Conservation (phyloP, 2,329 filamentous ascomycete genomes). For the Sporothrix globosa region DNA sequence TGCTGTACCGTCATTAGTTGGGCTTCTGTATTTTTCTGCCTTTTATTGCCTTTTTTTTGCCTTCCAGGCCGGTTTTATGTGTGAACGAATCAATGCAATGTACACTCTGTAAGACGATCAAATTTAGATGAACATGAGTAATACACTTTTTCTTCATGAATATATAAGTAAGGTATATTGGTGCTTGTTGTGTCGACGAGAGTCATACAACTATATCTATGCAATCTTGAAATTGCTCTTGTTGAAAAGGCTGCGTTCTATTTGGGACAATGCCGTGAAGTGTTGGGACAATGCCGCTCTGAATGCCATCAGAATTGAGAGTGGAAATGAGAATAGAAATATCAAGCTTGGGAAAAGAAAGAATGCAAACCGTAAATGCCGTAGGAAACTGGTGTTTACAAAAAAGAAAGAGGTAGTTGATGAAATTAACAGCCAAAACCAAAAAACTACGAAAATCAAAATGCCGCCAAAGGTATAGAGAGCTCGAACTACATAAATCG, state of each 20-base stretch:
- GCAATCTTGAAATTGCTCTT: not conserved
- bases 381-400: not conserved
- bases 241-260: not conserved
- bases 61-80: not conserved
- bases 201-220: not conserved
- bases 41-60: not conserved
- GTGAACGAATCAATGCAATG: conserved; percentile 16
- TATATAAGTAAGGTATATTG: no score
- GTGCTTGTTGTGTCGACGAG: not conserved
- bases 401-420: not conserved
- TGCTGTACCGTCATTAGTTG: no score
- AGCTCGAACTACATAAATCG: not conserved
- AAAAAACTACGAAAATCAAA: not conserved
- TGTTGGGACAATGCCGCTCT: not conserved
- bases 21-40: not conserved
- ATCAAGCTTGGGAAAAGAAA: not conserved
- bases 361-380: conserved; percentile 11
- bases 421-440: not conserved
- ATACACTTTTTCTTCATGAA: not conserved
- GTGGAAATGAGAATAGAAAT: not conserved
- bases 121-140: not conserved
- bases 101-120: not conserved
- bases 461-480: conserved; percentile 15
- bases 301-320: not conserved
- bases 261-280: not conserved